Base-by-base conservation (phyloP, 306 rosid genomes). In the Inga laurina region DNA sequence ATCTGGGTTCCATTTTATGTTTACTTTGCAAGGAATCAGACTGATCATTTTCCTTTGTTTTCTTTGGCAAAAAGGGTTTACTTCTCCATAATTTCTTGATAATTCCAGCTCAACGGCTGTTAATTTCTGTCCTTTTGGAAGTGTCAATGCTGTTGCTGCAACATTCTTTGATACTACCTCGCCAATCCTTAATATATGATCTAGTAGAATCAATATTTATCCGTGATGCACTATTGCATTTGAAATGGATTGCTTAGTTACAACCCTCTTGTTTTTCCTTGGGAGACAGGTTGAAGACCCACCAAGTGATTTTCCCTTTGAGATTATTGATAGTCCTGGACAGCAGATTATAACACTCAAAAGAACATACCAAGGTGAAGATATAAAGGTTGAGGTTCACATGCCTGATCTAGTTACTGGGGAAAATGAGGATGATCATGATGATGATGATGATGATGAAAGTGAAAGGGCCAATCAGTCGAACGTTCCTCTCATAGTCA, bases 381-480 rank as follows among this genome's bases (percentile, higher is more conserved):
- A 85, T 30, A 92, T 96, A 43, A 86, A 78, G 48, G 98, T 96
- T 62, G 94, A 90, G 79, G 97, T 96, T 89, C 93, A 92, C 82
- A 96, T 92, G 99, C 95, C 97, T 80, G 91, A 90, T 90, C 83
- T 96, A 65, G 92, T 96, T 35, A 87, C 97, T 0, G 99, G 97
- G 8, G 94, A 88, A 67, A 77, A 83, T 1, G 79, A 86, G 15
- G 73, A 79, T 1, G 84, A 86, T 56, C 83, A 56, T 12, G 88
- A 72, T 16, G 85, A 84, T 16, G 85, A 84, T 16, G 85, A 84
- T 5, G 88, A 84, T 48, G 83, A 82, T 5, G 92, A 83, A 22
- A 65, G 80, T 77, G 92, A 85, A 48, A 84, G 77, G 24, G 82
- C 90, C 30, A 80, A 83, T 66, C 95, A 92, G 44, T 92, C 97